phyloP scores from a whole-genome alignment of 345 rosid species.

The Toxicodendron radicans region DNA sequence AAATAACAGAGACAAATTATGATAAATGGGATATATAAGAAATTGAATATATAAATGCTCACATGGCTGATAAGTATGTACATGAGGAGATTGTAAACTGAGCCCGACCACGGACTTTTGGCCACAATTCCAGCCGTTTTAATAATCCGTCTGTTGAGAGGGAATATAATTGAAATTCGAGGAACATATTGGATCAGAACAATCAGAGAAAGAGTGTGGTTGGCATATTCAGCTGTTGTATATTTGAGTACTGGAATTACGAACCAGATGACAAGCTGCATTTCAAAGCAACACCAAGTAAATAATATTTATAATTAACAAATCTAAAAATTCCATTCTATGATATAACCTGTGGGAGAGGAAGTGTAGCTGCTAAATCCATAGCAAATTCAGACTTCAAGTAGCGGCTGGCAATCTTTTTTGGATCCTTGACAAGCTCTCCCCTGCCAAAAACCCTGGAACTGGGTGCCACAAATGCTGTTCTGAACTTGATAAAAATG shows the following conservation, averaged over 20 bases:
- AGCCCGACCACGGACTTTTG: slow-evolving; percentile 90
- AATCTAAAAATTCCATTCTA: not conserved
- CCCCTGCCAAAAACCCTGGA: slow-evolving; percentile 83
- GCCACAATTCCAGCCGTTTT: slow-evolving; percentile 84
- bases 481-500: slow-evolving; percentile 65
- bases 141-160: slow-evolving; percentile 66
- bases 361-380: slow-evolving; percentile 70
- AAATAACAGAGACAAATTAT: too few species aligned
- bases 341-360: slow-evolving; percentile 79
- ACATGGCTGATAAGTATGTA: slow-evolving; percentile 82
- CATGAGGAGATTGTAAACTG: slow-evolving; percentile 75
- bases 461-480: slow-evolving; percentile 64
- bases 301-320: too few species aligned
- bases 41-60: slow-evolving; percentile 15
- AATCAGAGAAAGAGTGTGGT: slow-evolving; percentile 71
- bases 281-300: slow-evolving; percentile 6
- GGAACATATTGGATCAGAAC: slow-evolving; percentile 82
- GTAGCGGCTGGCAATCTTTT: slow-evolving; percentile 62
- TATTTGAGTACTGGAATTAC: slow-evolving; percentile 58
- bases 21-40: too few species aligned
- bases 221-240: slow-evolving; percentile 43
- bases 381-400: slow-evolving; percentile 55
- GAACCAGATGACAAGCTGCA: slow-evolving; percentile 75
- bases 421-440: slow-evolving; percentile 73
- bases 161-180: slow-evolving; percentile 68